Conservation (phyloP, 768 basidiomycete species). For the Agrocybe pediades region DNA sequence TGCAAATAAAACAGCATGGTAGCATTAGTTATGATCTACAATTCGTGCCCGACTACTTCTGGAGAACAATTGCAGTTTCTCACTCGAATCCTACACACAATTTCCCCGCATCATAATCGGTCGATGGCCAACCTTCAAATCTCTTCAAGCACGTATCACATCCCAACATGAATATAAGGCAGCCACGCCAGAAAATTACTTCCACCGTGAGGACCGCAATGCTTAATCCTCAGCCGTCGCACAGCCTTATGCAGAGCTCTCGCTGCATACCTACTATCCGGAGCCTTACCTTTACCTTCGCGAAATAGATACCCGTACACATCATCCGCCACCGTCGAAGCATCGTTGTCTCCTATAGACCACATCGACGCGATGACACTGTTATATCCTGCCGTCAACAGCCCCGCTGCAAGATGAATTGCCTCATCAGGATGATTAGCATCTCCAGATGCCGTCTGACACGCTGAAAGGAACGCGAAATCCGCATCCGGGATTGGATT, state of each 20-base stretch:
- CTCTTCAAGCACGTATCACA: too few species aligned
- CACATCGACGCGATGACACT: conserved; percentile 40
- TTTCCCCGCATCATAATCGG: too few species aligned
- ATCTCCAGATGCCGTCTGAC: conserved; percentile 35
- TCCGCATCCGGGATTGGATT: conserved; percentile 11
- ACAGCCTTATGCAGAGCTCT: conserved; percentile 19
- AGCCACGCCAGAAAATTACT: conserved; percentile 13
- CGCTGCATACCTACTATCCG: conserved; percentile 12
- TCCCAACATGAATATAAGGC: conserved; percentile 18
- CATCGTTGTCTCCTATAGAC: conserved; percentile 34
- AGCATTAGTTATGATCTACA: too few species aligned
- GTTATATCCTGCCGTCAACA: conserved; percentile 28
- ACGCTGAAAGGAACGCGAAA: conserved; percentile 42
- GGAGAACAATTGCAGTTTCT: too few species aligned
- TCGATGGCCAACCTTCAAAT: too few species aligned
- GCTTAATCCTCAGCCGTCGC: conserved; percentile 7
- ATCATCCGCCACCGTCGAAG: conserved; percentile 25
- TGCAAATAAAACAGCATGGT: too few species aligned
- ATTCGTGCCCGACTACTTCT: too few species aligned
- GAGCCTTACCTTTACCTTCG: neutral
- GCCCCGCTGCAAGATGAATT: conserved; percentile 38
- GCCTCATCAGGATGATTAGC: conserved; percentile 30
- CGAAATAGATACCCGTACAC: conserved; percentile 25
- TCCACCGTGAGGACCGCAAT: conserved; percentile 4
- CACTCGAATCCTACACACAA: too few species aligned